Evolutionary conservation across 768 basidiomycete species (phyloP).

Genomic region (Lactifluus rugatus): DNA sequence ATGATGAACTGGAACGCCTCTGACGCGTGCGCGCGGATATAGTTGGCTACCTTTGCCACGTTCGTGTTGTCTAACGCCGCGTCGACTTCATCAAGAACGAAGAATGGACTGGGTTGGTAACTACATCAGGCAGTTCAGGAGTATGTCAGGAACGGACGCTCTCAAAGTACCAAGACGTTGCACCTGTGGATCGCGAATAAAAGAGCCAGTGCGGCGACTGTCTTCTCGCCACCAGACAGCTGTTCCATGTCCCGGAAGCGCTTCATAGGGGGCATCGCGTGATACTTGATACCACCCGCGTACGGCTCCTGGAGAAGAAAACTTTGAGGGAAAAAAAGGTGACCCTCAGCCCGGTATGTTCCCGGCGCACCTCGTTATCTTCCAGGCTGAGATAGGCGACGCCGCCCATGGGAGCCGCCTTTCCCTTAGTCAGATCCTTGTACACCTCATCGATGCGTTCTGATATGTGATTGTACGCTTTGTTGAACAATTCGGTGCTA

Average conservation of each 20-base stretch:
- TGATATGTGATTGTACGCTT: slow-evolving; percentile 93
- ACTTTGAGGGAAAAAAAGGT: not conserved
- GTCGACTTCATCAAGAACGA: slow-evolving; percentile 97
- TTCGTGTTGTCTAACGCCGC: slow-evolving; percentile 99
- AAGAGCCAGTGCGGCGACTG: slow-evolving; percentile 92
- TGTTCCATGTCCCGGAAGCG: slow-evolving; percentile 99
- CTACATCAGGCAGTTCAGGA: slow-evolving; percentile 30
- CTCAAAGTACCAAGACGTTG: not conserved
- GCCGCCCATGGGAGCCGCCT: slow-evolving; percentile 88
- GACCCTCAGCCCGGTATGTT: not conserved
- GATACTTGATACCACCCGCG: slow-evolving; percentile 87
- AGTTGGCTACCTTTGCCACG: slow-evolving; percentile 90
- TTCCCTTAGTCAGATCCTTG: slow-evolving; percentile 95
- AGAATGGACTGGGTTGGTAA: slow-evolving; percentile 95
- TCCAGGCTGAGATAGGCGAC: slow-evolving; percentile 95
- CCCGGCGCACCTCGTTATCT: slow-evolving; percentile 70
- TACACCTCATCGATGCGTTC: slow-evolving; percentile 93
- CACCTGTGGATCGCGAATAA: slow-evolving; percentile 95
- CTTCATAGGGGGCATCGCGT: slow-evolving; percentile 99
- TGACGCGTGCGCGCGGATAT: slow-evolving; percentile 79
- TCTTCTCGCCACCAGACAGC: slow-evolving; percentile 96
- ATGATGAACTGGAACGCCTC: slow-evolving; percentile 91
- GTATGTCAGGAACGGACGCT: not conserved
- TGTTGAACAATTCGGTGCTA: slow-evolving; percentile 83
- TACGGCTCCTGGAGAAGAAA: slow-evolving; percentile 61